Evolutionary conservation across 2,329 filamentous ascomycete genomes (phyloP).

Genomic region (Sodiomyces alkalinus): DNA sequence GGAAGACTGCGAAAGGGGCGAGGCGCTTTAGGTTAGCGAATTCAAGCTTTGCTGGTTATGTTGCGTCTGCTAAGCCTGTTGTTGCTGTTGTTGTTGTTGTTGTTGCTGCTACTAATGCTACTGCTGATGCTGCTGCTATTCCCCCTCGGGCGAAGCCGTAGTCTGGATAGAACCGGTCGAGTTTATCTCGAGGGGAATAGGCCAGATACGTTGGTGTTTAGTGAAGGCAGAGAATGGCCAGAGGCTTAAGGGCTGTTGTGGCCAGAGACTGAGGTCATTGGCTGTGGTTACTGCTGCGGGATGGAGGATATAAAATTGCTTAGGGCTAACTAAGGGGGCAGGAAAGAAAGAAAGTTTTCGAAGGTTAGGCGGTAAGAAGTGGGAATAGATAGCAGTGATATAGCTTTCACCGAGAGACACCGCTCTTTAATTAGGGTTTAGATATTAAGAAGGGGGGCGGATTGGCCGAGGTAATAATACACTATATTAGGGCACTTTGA

Average conservation of each 20-base stretch:
- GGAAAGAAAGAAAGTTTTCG: slow-evolving; percentile 17
- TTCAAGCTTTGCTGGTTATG: slow-evolving; percentile 22
- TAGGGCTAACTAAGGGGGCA: slow-evolving; percentile 18
- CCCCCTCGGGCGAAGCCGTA: slow-evolving; percentile 35
- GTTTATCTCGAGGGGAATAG: slow-evolving; percentile 37
- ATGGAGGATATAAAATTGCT: slow-evolving; percentile 29
- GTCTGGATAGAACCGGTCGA: slow-evolving; percentile 24
- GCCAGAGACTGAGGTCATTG: slow-evolving; percentile 4
- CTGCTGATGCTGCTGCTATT: slow-evolving; percentile 8
- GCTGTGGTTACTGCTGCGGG: slow-evolving; percentile 9
- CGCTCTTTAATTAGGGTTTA: slow-evolving; percentile 20
- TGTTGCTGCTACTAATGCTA: too few species aligned
- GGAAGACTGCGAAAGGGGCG: slow-evolving; percentile 32
- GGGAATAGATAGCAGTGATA: slow-evolving; percentile 8
- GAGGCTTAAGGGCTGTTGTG: slow-evolving; percentile 8
- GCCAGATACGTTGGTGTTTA: slow-evolving; percentile 24
- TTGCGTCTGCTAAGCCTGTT: too few species aligned
- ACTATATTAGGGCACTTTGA: too few species aligned
- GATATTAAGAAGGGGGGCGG: slow-evolving; percentile 3
- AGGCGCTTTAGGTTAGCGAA: slow-evolving; percentile 27
- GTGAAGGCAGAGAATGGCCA: too few species aligned
- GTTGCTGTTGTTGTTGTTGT: too few species aligned
- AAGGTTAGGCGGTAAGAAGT: slow-evolving; percentile 12
- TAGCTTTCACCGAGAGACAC: slow-evolving; percentile 21
- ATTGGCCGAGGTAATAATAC: too few species aligned